These are phyloP conservation scores for Phoma herbarum DNA, from an alignment of 2,329 filamentous ascomycete species.

Conservation along the genomic window DNA sequence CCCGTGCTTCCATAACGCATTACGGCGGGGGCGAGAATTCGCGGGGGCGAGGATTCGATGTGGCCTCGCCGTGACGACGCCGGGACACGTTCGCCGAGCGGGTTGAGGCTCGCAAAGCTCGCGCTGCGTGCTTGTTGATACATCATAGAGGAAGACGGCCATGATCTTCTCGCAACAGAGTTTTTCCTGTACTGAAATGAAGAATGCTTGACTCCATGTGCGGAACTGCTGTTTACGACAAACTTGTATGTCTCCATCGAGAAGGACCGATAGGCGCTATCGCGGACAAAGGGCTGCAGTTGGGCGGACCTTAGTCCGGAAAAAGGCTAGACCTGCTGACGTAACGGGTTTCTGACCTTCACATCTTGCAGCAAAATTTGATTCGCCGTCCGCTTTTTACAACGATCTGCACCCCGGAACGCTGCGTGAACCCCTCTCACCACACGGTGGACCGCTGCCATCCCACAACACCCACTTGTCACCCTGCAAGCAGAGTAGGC, in stretches of 20 bases:
- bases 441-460: neutral
- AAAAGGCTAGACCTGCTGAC: conserved; percentile 6
- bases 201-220: too few relatives aligned
- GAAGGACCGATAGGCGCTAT: neutral
- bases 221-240: too few relatives aligned
- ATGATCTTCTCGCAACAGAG: too few relatives aligned
- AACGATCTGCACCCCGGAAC: conserved; percentile 8
- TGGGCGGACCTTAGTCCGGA: neutral
- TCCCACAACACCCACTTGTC: neutral
- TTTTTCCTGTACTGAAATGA: too few relatives aligned
- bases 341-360: neutral
- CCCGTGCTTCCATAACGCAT: neutral
- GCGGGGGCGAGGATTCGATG: neutral
- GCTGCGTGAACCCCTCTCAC: neutral
- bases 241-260: neutral
- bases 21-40: neutral
- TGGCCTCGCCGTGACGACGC: neutral
- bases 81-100: neutral
- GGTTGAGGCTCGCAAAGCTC: neutral
- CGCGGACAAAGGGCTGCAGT: neutral
- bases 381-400: conserved; percentile 5
- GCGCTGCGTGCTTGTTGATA: neutral
- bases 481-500: neutral
- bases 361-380: conserved; percentile 1
- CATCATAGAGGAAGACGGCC: too few relatives aligned